Conservation (phyloP, 139 green algal species). For the Chlamydomonas incerta region DNA sequence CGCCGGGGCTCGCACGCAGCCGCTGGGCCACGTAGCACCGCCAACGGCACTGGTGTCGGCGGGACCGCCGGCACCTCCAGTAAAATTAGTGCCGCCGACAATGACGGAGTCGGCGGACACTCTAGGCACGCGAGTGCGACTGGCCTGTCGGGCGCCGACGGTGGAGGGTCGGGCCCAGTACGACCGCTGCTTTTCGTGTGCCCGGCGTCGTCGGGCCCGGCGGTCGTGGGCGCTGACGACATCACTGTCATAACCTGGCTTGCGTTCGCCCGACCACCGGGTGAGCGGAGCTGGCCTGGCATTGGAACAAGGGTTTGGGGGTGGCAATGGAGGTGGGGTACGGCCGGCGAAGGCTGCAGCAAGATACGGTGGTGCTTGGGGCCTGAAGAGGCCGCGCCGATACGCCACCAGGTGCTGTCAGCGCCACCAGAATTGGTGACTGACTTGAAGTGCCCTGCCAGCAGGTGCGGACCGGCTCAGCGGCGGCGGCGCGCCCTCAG, state of each 20-base stretch:
- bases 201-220: too few relatives aligned
- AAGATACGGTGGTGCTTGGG: too few relatives aligned
- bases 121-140: too few relatives aligned
- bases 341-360: too few relatives aligned
- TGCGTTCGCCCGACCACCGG: background rate
- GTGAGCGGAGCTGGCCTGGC: background rate
- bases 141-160: too few relatives aligned
- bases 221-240: background rate
- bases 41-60: background rate
- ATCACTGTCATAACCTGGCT: slow-evolving; percentile 23
- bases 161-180: too few relatives aligned
- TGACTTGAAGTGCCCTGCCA: too few relatives aligned
- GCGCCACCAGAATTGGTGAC: too few relatives aligned
- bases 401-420: too few relatives aligned
- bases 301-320: background rate
- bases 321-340: background rate
- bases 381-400: too few relatives aligned
- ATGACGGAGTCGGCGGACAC: too few relatives aligned
- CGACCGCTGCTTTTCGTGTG: too few relatives aligned
- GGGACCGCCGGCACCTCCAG: background rate
- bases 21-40: background rate
- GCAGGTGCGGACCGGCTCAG: background rate
- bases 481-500: background rate
- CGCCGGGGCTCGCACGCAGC: background rate
- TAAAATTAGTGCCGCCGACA: background rate